Evolutionary conservation across 768 basidiomycete genomes (phyloP), one percentile per base, ranked within the genome.

Genomic region (Termitomyces sp.): DNA sequence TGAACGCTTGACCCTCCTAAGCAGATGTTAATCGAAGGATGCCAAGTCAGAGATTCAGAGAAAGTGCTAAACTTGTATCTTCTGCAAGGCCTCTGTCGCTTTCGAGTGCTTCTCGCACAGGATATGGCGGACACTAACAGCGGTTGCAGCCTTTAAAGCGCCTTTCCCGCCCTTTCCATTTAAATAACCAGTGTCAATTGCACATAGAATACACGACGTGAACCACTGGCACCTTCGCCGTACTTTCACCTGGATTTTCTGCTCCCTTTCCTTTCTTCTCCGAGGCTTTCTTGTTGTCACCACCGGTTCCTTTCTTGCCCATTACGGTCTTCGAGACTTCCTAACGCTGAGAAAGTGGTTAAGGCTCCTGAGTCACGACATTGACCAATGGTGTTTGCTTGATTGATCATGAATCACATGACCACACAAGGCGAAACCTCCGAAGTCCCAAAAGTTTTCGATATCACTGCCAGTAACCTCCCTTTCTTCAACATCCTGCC

Each of bases 41-140:
- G 25, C 3, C n/a, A 23, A 27, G 23, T 7, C 18, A 13, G 4
- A 44, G n/a, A n/a, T n/a, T 35, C 10, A 39, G 15, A 18, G 23
- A 23, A 54, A 22, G 36, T n/a, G n/a, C 59, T 65, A 43, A 59
- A 89, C 89, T 81, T 91, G 82, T 48, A 93, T 83, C 68, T 89
- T 91, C 69, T 84, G 76, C 48, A 93, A 66, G 1, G 91, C 91
- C 65, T 93, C 91, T 40, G 76, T 76, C 2, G 85, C 89, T 63
- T 81, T 90, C 7, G 89, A 86, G 52, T 91, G 88, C 63, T 93
- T 94, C 71, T 94, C 91, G 68, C 91, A 94, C 20, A 94, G 74
- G 40, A 94, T 90, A 66, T 94, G 91, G 27, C 91, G 84, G 29
- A 94, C 91, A 65, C 92, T 92, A 36, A 94, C 73, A 27, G 91